phyloP scores from a whole-genome alignment of 202 grass and related monocot species.

The Panicum hallii region DNA sequence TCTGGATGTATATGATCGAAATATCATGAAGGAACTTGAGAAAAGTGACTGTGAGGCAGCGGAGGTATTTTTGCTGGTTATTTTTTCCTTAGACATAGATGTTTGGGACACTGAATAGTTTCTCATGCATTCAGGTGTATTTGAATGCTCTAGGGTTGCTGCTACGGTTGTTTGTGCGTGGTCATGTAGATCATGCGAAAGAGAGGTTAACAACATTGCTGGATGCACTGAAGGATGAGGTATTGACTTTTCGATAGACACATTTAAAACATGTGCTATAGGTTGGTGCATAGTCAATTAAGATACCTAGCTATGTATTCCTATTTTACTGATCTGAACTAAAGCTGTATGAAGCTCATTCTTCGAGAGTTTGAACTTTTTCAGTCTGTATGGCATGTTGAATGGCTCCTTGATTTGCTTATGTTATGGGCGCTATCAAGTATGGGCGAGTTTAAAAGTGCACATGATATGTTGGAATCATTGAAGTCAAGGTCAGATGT shows the following conservation, averaged over 20 bases:
- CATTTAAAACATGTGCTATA: neutral
- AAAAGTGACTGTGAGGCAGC: slow-evolving; percentile 64
- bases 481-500: slow-evolving; percentile 62
- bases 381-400: slow-evolving; percentile 65
- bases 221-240: slow-evolving; percentile 59
- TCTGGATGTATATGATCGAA: slow-evolving; percentile 67
- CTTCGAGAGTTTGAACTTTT: slow-evolving; percentile 36
- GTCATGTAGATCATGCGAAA: slow-evolving; percentile 43
- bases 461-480: slow-evolving; percentile 62
- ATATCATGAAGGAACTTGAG: slow-evolving; percentile 73
- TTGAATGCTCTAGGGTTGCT: slow-evolving; percentile 77
- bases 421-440: slow-evolving; percentile 67
- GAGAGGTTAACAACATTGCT: slow-evolving; percentile 54
- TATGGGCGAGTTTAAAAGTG: slow-evolving; percentile 50
- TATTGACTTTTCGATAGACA: slow-evolving; percentile 24
- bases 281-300: neutral
- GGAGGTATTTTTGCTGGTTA: slow-evolving; percentile 53
- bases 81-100: slow-evolving; percentile 1
- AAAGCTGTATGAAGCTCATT: slow-evolving; percentile 25
- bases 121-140: slow-evolving; percentile 76
- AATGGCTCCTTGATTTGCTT: slow-evolving; percentile 77
- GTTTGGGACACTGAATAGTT: slow-evolving; percentile 40
- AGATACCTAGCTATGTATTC: neutral
- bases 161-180: slow-evolving; percentile 58
- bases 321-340: slow-evolving; percentile 11